Base-by-base conservation (phyloP, 225 moss, liverwort and hornwort genomes). In the Thuidium tamariscinum region DNA sequence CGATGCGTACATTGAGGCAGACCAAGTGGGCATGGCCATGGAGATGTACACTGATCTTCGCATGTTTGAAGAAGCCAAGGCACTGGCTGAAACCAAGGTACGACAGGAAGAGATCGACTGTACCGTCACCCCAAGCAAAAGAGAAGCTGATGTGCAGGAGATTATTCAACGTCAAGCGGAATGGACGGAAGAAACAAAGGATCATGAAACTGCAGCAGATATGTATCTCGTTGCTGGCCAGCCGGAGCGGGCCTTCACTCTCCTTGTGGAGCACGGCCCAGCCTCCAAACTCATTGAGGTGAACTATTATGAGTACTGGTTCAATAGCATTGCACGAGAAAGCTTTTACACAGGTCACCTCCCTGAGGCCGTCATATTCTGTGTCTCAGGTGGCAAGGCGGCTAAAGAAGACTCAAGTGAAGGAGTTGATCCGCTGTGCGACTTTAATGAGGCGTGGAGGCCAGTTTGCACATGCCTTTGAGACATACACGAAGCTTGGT, bases 201-300 rank as follows among this genome's bases (percentile, higher is more conserved):
- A 97, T 89, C 95, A 97, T 92, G 97, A 96, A 99, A 95, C 94
- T 49, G 98, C 98, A 73, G 98, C 96, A 79, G 95, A 99, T 77
- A 99, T 95, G 92, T 99, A 97, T 72, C 94, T 99, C 42, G 90
- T 92, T 72, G 98, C 94, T 54, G 90, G 92, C 60, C 97, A 97
- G 73, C 92, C 94, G 32, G 93, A 96, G 80, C 95, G 95, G 80
- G 96, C 98, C 70, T 86, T 97, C 20, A 78, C 91, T 84, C 92
- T 99, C 54, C 92, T 99, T 85, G 89, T 87, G 71, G 88, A 93
- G 79, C 96, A 99, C 75, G 97, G 98, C 52, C 98, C 96, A 86
- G 84, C 90, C 83, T 95, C 95, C 77, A 99, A 97, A 89, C 91
- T 99, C 42, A 97, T 99, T 76, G 96, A 97, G 93, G 98, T 99